These are phyloP conservation scores for Talaromyces ruber DNA, from an alignment of 495 filamentous ascomycete species.

Conservation along the genomic window DNA sequence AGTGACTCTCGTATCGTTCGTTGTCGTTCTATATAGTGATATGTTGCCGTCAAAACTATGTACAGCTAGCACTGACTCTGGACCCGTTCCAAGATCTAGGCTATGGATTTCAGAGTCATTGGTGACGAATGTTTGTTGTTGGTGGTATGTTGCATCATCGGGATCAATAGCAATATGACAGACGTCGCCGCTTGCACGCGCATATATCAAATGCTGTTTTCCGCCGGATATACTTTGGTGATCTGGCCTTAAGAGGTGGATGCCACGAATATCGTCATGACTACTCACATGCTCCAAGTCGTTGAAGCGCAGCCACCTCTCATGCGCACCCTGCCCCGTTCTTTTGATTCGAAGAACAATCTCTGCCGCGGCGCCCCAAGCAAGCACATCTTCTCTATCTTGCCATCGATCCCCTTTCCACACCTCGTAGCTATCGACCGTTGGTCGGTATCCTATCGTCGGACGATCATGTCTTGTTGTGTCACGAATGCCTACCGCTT, in stretches of 20 bases:
- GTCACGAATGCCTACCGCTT: slow-evolving; percentile 18
- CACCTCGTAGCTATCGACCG: slow-evolving; percentile 52
- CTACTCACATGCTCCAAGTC: slow-evolving; percentile 43
- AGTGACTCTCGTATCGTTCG: slow-evolving; percentile 18
- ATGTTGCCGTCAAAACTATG: slow-evolving; percentile 34
- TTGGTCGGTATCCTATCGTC: slow-evolving; percentile 55
- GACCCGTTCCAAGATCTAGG: slow-evolving; percentile 22
- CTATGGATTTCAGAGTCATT: slow-evolving; percentile 19
- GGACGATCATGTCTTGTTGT: slow-evolving; percentile 35
- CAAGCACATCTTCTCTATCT: slow-evolving; percentile 47
- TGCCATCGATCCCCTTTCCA: slow-evolving; percentile 44
- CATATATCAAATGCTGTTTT: slow-evolving; percentile 30
- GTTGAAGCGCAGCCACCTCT: slow-evolving; percentile 44
- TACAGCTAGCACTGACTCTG: slow-evolving; percentile 34
- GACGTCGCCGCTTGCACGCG: slow-evolving; percentile 30
- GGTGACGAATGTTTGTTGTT: slow-evolving; percentile 25
- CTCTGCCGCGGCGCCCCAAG: slow-evolving; percentile 54
- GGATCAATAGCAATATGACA: slow-evolving; percentile 26
- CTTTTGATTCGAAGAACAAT: slow-evolving; percentile 39
- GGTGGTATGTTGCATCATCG: slow-evolving; percentile 14
- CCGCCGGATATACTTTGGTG: slow-evolving; percentile 20
- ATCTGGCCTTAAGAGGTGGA: slow-evolving; percentile 42
- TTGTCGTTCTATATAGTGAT: slow-evolving; percentile 36
- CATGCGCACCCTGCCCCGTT: slow-evolving; percentile 10
- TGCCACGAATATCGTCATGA: slow-evolving; percentile 53